These are phyloP conservation scores for Cercis canadensis DNA, from an alignment of 306 rosid genomes.

Conservation along the genomic window DNA sequence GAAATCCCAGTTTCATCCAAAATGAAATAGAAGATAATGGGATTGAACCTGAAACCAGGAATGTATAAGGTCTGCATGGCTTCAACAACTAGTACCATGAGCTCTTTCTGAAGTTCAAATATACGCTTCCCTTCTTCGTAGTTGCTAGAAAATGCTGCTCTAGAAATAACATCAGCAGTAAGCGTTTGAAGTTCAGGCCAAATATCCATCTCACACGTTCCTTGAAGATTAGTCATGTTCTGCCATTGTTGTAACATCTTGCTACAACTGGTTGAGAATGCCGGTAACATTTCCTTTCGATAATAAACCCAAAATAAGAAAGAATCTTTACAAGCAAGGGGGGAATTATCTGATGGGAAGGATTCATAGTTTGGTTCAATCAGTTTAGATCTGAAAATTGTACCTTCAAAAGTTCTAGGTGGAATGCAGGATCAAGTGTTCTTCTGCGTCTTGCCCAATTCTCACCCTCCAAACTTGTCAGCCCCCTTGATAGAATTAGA, in stretches of 20 bases:
- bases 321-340: background rate
- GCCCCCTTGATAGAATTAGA: constrained; percentile 47
- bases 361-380: background rate
- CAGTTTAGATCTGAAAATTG: background rate
- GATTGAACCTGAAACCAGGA: constrained; percentile 56
- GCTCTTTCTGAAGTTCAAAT: constrained; percentile 57
- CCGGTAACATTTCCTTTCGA: constrained; percentile 47
- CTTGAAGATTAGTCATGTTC: constrained; percentile 33
- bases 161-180: constrained; percentile 51
- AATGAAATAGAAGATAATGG: background rate
- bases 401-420: constrained; percentile 59
- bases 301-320: background rate
- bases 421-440: constrained; percentile 60
- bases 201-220: constrained; percentile 46
- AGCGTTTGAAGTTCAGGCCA: constrained; percentile 56
- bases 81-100: constrained; percentile 46
- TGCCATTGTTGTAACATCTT: constrained; percentile 52
- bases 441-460: constrained; percentile 53
- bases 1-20: background rate
- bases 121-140: constrained; percentile 53
- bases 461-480: constrained; percentile 55
- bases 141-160: constrained; percentile 55
- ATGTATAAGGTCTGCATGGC: constrained; percentile 55
- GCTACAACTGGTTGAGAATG: constrained; percentile 43
- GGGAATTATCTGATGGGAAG: background rate